Evolutionary conservation across 1,139 yeast species (phyloP).

Genomic region (Magnusiomyces suaveolens): DNA sequence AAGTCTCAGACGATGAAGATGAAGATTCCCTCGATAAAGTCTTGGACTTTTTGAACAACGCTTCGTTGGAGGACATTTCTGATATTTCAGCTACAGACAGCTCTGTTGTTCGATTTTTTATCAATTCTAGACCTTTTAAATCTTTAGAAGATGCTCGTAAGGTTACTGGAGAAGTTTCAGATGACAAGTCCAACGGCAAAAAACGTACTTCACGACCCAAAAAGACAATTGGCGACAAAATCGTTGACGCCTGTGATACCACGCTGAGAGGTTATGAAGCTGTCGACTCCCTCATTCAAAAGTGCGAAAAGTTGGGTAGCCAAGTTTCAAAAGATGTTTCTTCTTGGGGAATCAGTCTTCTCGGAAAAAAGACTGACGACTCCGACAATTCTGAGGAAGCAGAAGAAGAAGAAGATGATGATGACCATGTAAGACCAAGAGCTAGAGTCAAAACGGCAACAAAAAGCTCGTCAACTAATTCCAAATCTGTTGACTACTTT

Average conservation of each 20-base stretch:
- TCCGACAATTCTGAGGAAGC: conserved; percentile 30
- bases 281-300: conserved; percentile 77
- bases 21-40: conserved; percentile 37
- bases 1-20: neutral
- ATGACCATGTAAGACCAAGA: conserved; percentile 9
- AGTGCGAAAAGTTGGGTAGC: conserved; percentile 71
- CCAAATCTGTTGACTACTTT: conserved; percentile 34
- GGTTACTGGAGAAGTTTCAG: conserved; percentile 31
- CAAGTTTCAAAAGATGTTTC: conserved; percentile 62
- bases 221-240: conserved; percentile 63
- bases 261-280: conserved; percentile 86
- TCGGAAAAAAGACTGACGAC: conserved; percentile 42
- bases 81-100: conserved; percentile 71
- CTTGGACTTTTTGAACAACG: conserved; percentile 67
- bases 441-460: neutral
- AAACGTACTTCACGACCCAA: conserved; percentile 24
- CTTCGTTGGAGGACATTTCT: conserved; percentile 62
- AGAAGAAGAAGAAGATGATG: conserved; percentile 19
- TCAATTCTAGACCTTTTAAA: conserved; percentile 57
- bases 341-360: conserved; percentile 75
- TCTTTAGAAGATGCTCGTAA: conserved; percentile 50
- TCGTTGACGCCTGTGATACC: conserved; percentile 58
- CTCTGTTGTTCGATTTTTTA: conserved; percentile 52
- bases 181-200: conserved; percentile 27
- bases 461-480: neutral